phyloP scores from a whole-genome alignment of 305 asterid species.

The Fraxinus sp. region DNA sequence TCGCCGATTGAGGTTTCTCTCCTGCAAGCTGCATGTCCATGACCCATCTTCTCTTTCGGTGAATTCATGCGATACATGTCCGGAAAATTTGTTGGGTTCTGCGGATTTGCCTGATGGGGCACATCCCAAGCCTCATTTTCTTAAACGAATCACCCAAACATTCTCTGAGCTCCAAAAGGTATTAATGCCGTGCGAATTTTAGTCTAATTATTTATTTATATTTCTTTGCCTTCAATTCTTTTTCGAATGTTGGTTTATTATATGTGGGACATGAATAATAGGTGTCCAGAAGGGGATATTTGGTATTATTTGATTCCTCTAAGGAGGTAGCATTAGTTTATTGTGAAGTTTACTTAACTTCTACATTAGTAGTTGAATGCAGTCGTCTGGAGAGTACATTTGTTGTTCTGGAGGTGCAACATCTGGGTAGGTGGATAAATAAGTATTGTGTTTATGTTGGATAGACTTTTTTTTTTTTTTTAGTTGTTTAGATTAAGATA shows the following conservation, averaged over 20 bases:
- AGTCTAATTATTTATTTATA: background rate
- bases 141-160: constrained; percentile 30
- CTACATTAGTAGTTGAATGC: background rate
- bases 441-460: background rate
- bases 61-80: constrained; percentile 17
- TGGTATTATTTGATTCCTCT: background rate
- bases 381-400: background rate
- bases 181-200: background rate
- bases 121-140: constrained; percentile 33
- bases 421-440: background rate
- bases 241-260: constrained; percentile 16
- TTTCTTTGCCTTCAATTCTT: constrained; percentile 12
- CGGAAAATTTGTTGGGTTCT: constrained; percentile 16
- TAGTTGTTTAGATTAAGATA: background rate
- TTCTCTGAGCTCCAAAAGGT: constrained; percentile 46
- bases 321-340: background rate
- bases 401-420: background rate
- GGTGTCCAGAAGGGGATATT: background rate
- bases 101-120: constrained; percentile 39
- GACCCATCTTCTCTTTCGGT: constrained; percentile 21
- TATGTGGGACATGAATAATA: background rate
- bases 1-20: constrained; percentile 34
- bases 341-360: background rate
- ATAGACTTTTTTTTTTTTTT: background rate
- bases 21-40: constrained; percentile 37